Conservation (phyloP, 2,329 filamentous ascomycete species). For the Zymoseptoria ardabiliae region DNA sequence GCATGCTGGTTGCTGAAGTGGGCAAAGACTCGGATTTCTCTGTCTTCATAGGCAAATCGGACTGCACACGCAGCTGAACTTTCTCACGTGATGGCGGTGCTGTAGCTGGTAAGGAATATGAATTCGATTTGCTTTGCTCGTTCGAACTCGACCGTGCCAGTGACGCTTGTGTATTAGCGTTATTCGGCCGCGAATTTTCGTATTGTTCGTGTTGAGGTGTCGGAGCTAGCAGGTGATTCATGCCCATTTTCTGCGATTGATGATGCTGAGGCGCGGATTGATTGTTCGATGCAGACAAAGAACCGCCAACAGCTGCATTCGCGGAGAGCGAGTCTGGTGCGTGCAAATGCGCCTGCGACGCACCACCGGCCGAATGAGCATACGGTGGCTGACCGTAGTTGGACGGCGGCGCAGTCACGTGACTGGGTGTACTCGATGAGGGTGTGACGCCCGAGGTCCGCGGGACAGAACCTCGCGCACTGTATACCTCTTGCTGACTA, state of each 20-base stretch:
- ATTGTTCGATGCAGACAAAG: conserved; percentile 20
- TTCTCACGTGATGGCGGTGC: conserved; percentile 1
- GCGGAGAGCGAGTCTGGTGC: conserved; percentile 8
- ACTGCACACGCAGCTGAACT: not conserved
- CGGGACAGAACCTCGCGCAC: conserved; percentile 22
- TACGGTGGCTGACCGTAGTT: conserved; percentile 11
- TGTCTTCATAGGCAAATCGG: not conserved
- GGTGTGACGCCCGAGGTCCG: conserved; percentile 13
- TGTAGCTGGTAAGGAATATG: conserved; percentile 1
- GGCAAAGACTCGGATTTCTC: not conserved
- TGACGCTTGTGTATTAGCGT: conserved; percentile 4
- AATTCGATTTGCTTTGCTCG: conserved; percentile 1
- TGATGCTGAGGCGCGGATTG: conserved; percentile 16
- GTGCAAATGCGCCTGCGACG: conserved; percentile 17
- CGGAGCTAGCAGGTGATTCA: conserved; percentile 25
- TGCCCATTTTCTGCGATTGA: conserved; percentile 23
- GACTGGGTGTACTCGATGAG: conserved; percentile 16
- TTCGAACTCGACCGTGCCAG: not conserved
- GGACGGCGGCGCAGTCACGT: conserved; percentile 16
- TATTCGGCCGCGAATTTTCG: not conserved
- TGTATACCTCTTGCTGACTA: conserved; percentile 26
- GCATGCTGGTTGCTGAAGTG: not conserved
- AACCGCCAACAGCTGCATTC: conserved; percentile 6
- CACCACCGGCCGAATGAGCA: conserved; percentile 12
- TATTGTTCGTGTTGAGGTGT: conserved; percentile 13